Evolutionary conservation across 2,329 filamentous ascomycete species (phyloP).

Genomic region (Penicillium sclerotigenum): DNA sequence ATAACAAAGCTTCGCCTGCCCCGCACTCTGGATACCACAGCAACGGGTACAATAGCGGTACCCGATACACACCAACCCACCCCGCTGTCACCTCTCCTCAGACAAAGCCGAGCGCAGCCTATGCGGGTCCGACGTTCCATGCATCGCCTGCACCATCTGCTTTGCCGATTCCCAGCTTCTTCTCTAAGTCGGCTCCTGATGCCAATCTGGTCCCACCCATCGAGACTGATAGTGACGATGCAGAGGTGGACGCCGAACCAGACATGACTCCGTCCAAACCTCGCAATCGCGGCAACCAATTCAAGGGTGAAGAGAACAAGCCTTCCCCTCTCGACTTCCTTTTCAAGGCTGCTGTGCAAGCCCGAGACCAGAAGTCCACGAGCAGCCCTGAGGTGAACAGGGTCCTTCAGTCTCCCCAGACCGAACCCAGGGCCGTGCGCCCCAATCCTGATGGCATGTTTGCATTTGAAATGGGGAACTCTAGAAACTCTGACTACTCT

Average conservation of each 20-base stretch:
- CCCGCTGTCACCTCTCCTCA: slow-evolving; percentile 46
- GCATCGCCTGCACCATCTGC: slow-evolving; percentile 88
- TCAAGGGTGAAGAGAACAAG: slow-evolving; percentile 41
- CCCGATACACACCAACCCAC: slow-evolving; percentile 29
- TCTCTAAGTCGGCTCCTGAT: slow-evolving; percentile 70
- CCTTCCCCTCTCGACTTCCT: slow-evolving; percentile 85
- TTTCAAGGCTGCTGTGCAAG: slow-evolving; percentile 78
- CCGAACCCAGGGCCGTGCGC: slow-evolving; percentile 38
- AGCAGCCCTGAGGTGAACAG: slow-evolving; percentile 42
- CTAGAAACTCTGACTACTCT: slow-evolving; percentile 53
- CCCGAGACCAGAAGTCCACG: slow-evolving; percentile 53
- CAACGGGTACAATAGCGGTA: slow-evolving; percentile 22
- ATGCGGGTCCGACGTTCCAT: slow-evolving; percentile 92
- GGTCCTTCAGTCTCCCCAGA: slow-evolving; percentile 52
- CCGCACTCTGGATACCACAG: slow-evolving; percentile 23
- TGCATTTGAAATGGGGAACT: slow-evolving; percentile 65
- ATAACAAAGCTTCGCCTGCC: slow-evolving; percentile 26
- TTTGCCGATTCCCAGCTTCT: slow-evolving; percentile 85
- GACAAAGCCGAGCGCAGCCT: slow-evolving; percentile 47
- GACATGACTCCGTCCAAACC: slow-evolving; percentile 47
- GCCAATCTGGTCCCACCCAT: slow-evolving; percentile 44
- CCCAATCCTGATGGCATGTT: slow-evolving; percentile 58
- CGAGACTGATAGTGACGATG: slow-evolving; percentile 42
- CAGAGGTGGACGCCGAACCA: slow-evolving; percentile 32
- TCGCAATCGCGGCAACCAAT: slow-evolving; percentile 35